Percentiles rank a stretch among this genome's conserved stretches.
Evolutionary conservation across 805 yeast genomes (phyloP).

Genomic region (Barnettozyma pratensis): DNA sequence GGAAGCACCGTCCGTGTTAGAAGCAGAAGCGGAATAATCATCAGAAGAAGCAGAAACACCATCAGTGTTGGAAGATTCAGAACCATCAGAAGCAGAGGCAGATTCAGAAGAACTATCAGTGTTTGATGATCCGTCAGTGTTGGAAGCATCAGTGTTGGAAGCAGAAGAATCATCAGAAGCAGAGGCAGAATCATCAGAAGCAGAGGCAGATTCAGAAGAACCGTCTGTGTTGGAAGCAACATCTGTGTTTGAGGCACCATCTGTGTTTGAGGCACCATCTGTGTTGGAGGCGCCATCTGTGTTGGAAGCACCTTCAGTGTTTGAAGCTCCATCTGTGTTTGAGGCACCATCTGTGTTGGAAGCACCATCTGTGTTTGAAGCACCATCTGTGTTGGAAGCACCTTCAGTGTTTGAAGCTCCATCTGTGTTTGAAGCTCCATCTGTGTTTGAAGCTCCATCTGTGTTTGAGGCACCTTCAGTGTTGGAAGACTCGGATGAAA

Average conservation of each 20-base stretch:
- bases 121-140: slow-evolving; percentile 5
- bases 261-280: neutral
- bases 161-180: slow-evolving; percentile 15
- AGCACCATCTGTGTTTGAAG: neutral
- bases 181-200: neutral
- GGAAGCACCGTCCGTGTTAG: too few species aligned
- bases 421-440: too few species aligned
- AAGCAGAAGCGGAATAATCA: too few species aligned
- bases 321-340: neutral
- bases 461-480: too few species aligned
- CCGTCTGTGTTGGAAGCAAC: neutral
- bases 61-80: too few species aligned
- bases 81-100: slow-evolving; percentile 18
- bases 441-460: too few species aligned
- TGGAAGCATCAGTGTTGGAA: slow-evolving; percentile 14
- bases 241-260: neutral
- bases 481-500: too few species aligned
- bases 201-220: neutral
- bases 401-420: too few species aligned
- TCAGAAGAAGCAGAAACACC: too few species aligned
- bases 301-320: neutral
- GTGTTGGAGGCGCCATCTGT: neutral
- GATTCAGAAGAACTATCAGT: slow-evolving; percentile 12
- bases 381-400: neutral
- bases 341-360: neutral